Evolutionary conservation across 2,329 filamentous ascomycete genomes (phyloP), one percentile per base, ranked within the genome.

Genomic region (Fusarium sp.): DNA sequence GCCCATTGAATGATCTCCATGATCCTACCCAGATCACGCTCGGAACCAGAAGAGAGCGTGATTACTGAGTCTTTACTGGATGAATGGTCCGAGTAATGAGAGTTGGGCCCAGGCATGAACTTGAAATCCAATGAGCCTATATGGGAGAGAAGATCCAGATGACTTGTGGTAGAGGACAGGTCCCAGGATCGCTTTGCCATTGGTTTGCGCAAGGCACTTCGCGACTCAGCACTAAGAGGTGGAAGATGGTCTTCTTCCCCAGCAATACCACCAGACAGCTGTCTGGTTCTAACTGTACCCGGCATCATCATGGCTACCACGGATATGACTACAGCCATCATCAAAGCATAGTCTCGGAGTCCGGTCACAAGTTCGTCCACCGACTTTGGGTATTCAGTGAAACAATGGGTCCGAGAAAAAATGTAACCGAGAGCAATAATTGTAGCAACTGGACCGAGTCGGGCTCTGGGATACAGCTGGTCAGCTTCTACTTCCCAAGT

Each of bases 1-100:
- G 39, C 49, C 66, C 61, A 62, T 43, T 50, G 61, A 35, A 60
- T 27, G 40, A 69, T 66, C n/a, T 68, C 51, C 41, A 53, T 43
- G 33, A 41, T 41, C 44, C 50, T 41, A 20, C 25, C 49, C 22
- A 56, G 52, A 22, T 58, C 61, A 51, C 41, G 37, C 20, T 30
- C 45, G 19, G 52, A 30, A 35, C 53, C 45, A 20, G 49, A 66
- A 23, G 56, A 58, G 30, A 69, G 47, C 7, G 62, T 46, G 30
- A 67, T 48, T 11, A 19, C 35, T n/a, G 55, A 62, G 19, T 45
- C 66, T 37, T 66, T 58, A 37, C 61, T 41, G 27, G 33, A 25
- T 43, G 66, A 51, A 41, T 27, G 25, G 6, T 32, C 47, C n/a
- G 52, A 62, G 30, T 50, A 39, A 25, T 58, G 44, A 17, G 49